Conservation (phyloP, 371 early-diverging fungal genomes). For the Mortierella sp. region DNA sequence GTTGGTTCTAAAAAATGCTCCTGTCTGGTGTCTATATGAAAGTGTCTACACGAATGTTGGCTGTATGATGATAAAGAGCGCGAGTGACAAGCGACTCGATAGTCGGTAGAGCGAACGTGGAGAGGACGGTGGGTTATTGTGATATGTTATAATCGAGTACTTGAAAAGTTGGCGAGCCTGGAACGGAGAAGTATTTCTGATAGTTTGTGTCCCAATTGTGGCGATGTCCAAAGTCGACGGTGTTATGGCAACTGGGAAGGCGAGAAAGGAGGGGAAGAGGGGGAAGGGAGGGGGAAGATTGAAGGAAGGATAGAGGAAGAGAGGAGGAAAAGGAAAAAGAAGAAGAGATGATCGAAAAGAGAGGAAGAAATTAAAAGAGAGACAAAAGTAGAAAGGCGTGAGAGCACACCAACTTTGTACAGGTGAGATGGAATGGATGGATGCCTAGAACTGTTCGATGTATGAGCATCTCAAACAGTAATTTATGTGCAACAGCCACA, state of each 20-base stretch:
- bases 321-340: not conserved
- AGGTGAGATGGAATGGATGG: not conserved
- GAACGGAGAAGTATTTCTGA: too few species aligned
- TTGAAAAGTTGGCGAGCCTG: too few species aligned
- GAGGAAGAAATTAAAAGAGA: not conserved
- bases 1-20: not conserved
- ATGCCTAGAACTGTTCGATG: not conserved
- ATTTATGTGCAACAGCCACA: constrained; percentile 4
- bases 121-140: not conserved
- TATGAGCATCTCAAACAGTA: not conserved
- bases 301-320: not conserved
- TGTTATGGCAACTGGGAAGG: not conserved
- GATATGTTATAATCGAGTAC: too few species aligned
- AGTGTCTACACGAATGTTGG: too few species aligned
- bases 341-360: not conserved
- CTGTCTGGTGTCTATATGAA: too few species aligned
- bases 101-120: too few species aligned
- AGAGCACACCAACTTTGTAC: not conserved
- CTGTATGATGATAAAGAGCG: too few species aligned
- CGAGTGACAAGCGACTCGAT: too few species aligned
- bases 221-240: not conserved
- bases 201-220: not conserved
- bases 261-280: not conserved
- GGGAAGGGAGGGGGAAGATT: not conserved
- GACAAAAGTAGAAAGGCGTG: not conserved